Conservation (phyloP, 345 rosid genomes). For the Syzygium aromaticum region DNA sequence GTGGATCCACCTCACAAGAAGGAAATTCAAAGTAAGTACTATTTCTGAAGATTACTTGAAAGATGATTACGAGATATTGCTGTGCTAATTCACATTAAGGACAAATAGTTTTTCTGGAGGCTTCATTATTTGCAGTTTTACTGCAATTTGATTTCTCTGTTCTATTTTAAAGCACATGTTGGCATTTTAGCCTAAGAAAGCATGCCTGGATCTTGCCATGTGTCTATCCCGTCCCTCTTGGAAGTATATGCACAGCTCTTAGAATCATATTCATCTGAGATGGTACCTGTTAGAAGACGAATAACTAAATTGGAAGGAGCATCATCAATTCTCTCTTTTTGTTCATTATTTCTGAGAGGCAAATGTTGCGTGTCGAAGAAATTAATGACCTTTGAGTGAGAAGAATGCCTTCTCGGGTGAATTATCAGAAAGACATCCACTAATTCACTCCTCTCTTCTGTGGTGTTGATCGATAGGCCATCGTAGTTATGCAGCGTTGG, state of each 20-base stretch:
- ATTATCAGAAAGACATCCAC: neutral
- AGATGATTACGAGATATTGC: neutral
- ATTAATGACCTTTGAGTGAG: neutral
- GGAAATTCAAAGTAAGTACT: constrained; percentile 68
- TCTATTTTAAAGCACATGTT: neutral
- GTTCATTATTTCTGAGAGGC: neutral
- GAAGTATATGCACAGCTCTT: neutral
- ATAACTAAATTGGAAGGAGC: neutral
- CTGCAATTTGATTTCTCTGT: neutral
- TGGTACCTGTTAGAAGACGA: neutral
- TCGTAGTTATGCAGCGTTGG: neutral
- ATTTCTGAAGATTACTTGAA: neutral
- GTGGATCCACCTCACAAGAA: constrained; percentile 34
- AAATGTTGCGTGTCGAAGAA: neutral
- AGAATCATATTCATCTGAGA: neutral
- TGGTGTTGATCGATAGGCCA: neutral
- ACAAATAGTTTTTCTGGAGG: neutral
- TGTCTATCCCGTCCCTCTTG: neutral
- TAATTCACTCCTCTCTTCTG: neutral
- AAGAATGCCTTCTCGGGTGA: neutral
- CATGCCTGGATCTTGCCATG: neutral
- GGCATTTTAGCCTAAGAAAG: neutral
- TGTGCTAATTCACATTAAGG: neutral
- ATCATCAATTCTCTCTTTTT: neutral
- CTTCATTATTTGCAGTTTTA: neutral